Conservation (phyloP, 2,329 filamentous ascomycete species). For the Cytospora mali region DNA sequence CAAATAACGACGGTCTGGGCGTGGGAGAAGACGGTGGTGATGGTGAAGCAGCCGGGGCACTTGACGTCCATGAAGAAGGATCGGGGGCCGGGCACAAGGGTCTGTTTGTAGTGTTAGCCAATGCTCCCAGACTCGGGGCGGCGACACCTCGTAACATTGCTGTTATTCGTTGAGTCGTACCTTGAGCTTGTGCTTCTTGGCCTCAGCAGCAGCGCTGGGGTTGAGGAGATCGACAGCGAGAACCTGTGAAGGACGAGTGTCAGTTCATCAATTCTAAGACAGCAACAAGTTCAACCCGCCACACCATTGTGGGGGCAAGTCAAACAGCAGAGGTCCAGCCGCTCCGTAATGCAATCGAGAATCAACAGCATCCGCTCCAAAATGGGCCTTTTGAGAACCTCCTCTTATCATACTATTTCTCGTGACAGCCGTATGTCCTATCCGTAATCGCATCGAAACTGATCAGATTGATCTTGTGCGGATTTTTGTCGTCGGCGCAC, state of each 20-base stretch:
- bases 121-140: background rate
- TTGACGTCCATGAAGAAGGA: conserved; percentile 99
- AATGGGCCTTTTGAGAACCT: background rate
- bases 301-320: conserved; percentile 4
- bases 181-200: conserved; percentile 99
- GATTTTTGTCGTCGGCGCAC: conserved; percentile 17
- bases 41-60: conserved; percentile 99
- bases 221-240: conserved; percentile 99
- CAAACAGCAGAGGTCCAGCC: conserved; percentile 8
- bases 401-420: conserved; percentile 4
- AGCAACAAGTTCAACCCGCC: conserved; percentile 12
- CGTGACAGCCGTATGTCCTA: background rate
- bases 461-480: conserved; percentile 6
- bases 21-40: conserved; percentile 99
- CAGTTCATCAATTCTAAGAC: conserved; percentile 46
- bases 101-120: conserved; percentile 52
- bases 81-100: conserved; percentile 91
- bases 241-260: conserved; percentile 68
- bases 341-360: background rate
- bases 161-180: conserved; percentile 52
- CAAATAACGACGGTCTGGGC: conserved; percentile 99
- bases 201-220: conserved; percentile 96
- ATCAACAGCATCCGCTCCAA: background rate
- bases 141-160: conserved; percentile 1
- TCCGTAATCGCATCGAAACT: conserved; percentile 16